Percentiles rank a stretch among this genome's conserved stretches.
Evolutionary conservation across 352 stramenopile genomes (phyloP).

Genomic region (Globisporangium emineosum): DNA sequence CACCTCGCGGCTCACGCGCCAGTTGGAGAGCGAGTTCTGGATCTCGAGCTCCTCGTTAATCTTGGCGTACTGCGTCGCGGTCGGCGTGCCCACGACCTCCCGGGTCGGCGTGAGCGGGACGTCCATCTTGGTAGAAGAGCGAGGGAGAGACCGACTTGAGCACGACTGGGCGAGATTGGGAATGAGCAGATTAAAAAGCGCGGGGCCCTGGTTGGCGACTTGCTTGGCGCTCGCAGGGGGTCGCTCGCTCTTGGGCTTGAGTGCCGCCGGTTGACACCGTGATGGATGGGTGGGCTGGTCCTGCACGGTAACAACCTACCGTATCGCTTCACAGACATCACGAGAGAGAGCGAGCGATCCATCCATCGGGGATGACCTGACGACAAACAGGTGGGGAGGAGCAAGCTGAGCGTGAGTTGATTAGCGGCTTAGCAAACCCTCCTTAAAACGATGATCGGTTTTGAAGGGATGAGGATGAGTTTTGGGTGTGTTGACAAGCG

Average conservation of each 20-base stretch:
- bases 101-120: conserved; percentile 12
- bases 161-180: conserved; percentile 4
- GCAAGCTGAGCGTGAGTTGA: background rate
- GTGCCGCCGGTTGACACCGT: background rate
- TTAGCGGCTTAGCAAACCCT: background rate
- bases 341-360: background rate
- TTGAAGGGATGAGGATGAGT: background rate
- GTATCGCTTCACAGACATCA: background rate
- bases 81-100: conserved; percentile 8
- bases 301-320: background rate
- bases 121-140: background rate
- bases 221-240: no score
- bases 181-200: conserved; percentile 1
- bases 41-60: conserved; percentile 16
- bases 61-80: conserved; percentile 14
- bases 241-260: background rate
- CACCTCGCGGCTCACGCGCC: conserved; percentile 22
- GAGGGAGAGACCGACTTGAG: conserved; percentile 5
- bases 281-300: background rate
- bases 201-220: background rate
- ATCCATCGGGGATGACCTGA: background rate
- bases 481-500: no score
- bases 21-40: conserved; percentile 31
- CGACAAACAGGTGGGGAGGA: background rate
- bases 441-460: background rate